Evolutionary conservation across 2,329 filamentous ascomycete species (phyloP).

Genomic region (Claviceps digitariae): DNA sequence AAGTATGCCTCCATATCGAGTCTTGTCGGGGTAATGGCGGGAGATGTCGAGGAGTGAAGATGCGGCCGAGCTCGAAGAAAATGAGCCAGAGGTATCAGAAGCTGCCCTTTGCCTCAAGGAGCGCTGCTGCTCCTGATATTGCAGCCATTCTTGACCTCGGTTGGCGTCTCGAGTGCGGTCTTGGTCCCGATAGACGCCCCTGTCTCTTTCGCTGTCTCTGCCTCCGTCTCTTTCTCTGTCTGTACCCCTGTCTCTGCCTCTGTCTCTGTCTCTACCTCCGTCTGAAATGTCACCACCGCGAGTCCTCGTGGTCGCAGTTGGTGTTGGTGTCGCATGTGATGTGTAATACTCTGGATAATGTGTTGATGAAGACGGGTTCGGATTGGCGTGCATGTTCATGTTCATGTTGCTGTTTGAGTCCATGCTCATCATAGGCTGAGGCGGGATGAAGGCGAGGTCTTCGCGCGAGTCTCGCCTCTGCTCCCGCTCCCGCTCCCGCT

Average conservation of each 20-base stretch:
- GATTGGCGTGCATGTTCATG: conserved; percentile 5
- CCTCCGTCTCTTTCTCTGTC: not conserved
- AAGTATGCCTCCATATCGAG: conserved; percentile 40
- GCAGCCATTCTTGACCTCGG: conserved; percentile 1
- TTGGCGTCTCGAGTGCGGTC: not conserved
- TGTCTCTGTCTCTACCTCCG: not conserved
- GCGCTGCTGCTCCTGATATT: conserved; percentile 8
- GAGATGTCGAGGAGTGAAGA: conserved; percentile 56
- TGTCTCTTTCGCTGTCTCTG: not conserved
- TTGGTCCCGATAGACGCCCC: not conserved
- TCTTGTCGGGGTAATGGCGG: conserved; percentile 31
- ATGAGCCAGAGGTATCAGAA: conserved; percentile 25
- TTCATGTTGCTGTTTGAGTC: conserved; percentile 5
- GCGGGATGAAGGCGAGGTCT: conserved; percentile 10
- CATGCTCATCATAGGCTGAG: conserved; percentile 8
- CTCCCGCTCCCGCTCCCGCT: conserved; percentile 23
- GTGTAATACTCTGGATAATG: conserved; percentile 1
- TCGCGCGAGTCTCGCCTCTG: conserved; percentile 20
- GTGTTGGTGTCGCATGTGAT: conserved; percentile 5
- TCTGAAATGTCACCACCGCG: not conserved
- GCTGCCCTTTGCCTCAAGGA: conserved; percentile 8
- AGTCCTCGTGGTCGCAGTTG: conserved; percentile 4
- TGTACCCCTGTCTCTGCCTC: not conserved
- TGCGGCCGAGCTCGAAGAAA: conserved; percentile 35
- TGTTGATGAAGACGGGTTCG: not conserved